These are phyloP conservation scores for Collybiopsis confluens DNA, from an alignment of 768 basidiomycete species.

Conservation along the genomic window DNA sequence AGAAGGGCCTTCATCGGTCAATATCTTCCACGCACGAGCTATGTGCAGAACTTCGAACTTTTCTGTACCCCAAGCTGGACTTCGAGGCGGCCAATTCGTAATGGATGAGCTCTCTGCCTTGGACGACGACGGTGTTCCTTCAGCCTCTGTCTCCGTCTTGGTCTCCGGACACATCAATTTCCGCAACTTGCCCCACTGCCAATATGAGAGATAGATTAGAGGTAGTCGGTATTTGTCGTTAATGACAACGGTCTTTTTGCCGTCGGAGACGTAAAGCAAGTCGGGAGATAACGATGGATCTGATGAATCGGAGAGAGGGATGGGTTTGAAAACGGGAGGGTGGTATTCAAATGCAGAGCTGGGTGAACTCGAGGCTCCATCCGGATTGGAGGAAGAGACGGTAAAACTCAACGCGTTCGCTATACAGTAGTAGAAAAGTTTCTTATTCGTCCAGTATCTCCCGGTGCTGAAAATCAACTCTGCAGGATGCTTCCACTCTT, in stretches of 20 bases:
- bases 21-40: slow-evolving; percentile 7
- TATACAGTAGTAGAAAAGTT: slow-evolving; percentile 1
- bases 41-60: slow-evolving; percentile 7
- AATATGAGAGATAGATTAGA: background rate
- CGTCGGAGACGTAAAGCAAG: background rate
- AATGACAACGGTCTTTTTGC: slow-evolving; percentile 3
- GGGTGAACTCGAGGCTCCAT: too few relatives aligned
- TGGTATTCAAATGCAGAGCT: background rate
- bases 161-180: background rate
- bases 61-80: background rate
- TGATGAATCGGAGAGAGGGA: background rate
- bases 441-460: slow-evolving; percentile 6
- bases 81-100: too few relatives aligned
- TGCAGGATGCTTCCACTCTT: slow-evolving; percentile 2
- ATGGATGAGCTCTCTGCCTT: too few relatives aligned
- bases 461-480: slow-evolving; percentile 4
- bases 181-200: background rate
- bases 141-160: background rate
- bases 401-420: background rate
- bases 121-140: too few relatives aligned
- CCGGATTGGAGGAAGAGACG: background rate
- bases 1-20: slow-evolving; percentile 4
- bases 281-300: background rate
- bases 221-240: slow-evolving; percentile 2
- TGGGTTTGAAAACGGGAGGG: background rate